A percentile compares a stretch with the other conserved stretches of the same genome.
Conservation (phyloP, 176 grass and related monocot species). For the Canna indica region DNA sequence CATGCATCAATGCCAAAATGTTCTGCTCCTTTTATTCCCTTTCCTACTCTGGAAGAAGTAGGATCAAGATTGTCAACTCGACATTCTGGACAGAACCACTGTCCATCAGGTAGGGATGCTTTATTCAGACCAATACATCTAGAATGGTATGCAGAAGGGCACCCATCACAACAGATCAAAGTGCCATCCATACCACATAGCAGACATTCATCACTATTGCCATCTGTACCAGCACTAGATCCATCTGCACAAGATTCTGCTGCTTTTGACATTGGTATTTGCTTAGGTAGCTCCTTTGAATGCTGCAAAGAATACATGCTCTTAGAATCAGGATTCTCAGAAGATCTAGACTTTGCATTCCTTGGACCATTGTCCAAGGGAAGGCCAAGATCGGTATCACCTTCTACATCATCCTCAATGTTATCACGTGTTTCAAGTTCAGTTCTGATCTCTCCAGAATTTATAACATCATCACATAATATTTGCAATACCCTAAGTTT, state of each 20-base stretch:
- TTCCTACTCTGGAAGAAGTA: slow-evolving; percentile 57
- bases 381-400: slow-evolving; percentile 27
- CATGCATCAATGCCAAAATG: slow-evolving; percentile 60
- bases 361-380: slow-evolving; percentile 23
- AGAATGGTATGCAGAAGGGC: slow-evolving; percentile 92
- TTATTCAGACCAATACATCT: slow-evolving; percentile 93
- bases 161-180: slow-evolving; percentile 91
- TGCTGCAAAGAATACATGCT: slow-evolving; percentile 22
- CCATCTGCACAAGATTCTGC: slow-evolving; percentile 22
- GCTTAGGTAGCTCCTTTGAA: slow-evolving; percentile 13
- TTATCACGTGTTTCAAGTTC: slow-evolving; percentile 75
- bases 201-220: slow-evolving; percentile 90
- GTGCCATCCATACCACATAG: slow-evolving; percentile 97
- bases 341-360: slow-evolving; percentile 31
- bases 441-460: slow-evolving; percentile 71
- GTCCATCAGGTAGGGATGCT: slow-evolving; percentile 56
- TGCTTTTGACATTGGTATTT: slow-evolving; percentile 15
- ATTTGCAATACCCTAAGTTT: slow-evolving; percentile 87
- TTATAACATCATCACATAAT: slow-evolving; percentile 73
- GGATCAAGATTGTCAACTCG: slow-evolving; percentile 61
- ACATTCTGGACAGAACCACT: slow-evolving; percentile 96
- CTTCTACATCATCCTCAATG: slow-evolving; percentile 62
- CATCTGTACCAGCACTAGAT: slow-evolving; percentile 50
- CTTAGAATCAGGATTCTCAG: slow-evolving; percentile 30
- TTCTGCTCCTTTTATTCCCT: slow-evolving; percentile 69